These are phyloP conservation scores for Diaporthe ampelina DNA, from an alignment of 2,329 filamentous ascomycete species.

Conservation along the genomic window DNA sequence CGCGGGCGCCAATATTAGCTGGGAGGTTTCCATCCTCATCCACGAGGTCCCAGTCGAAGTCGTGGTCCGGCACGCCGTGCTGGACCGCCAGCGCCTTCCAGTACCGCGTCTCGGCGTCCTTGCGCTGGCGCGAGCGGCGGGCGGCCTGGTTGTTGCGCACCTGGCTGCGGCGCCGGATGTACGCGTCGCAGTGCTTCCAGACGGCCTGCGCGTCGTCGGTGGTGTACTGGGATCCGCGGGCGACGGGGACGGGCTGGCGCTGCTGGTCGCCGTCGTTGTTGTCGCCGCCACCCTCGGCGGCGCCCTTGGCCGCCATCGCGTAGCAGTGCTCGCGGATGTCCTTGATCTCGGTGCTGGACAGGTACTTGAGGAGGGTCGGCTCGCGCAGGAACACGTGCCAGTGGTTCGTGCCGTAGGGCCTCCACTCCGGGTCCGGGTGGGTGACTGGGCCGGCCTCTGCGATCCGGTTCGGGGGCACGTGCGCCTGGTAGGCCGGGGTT, in stretches of 20 bases:
- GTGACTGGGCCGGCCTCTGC: constrained; percentile 5
- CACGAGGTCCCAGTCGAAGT: constrained; percentile 10
- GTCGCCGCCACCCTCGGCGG: background rate
- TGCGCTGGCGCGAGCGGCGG: constrained; percentile 28
- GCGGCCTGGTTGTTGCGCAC: constrained; percentile 40
- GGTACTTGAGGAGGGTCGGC: constrained; percentile 21
- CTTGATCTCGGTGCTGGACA: constrained; percentile 38
- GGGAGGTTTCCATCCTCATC: background rate
- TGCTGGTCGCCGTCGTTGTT: no score
- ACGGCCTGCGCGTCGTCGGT: constrained; percentile 37
- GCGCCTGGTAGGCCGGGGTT: background rate
- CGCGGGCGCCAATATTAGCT: no score
- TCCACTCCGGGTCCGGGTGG: constrained; percentile 37
- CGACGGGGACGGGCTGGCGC: background rate
- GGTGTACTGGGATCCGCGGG: background rate
- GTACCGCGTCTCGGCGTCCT: constrained; percentile 37
- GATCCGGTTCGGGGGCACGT: constrained; percentile 35
- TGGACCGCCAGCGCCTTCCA: constrained; percentile 37
- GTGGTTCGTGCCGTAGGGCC: constrained; percentile 37
- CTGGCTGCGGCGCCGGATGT: constrained; percentile 40
- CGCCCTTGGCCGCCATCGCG: background rate
- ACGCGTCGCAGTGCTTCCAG: constrained; percentile 39
- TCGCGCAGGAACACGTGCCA: constrained; percentile 34
- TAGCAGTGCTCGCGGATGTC: constrained; percentile 40
- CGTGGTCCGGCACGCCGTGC: constrained; percentile 26